Base-by-base conservation (phyloP, 1,284 basidiomycete genomes). In the Papiliotrema flavescens region DNA sequence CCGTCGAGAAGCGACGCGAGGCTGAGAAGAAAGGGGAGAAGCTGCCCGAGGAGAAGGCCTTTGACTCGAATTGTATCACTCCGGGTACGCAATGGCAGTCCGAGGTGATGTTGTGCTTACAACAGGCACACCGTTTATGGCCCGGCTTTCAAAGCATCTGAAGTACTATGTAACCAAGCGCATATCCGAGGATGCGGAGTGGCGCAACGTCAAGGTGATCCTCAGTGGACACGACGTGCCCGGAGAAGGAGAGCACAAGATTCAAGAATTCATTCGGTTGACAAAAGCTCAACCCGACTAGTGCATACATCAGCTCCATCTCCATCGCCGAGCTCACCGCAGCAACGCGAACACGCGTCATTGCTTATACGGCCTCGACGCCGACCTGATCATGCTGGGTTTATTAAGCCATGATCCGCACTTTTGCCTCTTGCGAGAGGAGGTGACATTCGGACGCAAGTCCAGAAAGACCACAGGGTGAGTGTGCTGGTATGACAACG, bases 171-270 rank as follows among this genome's bases (percentile, higher is more conserved):
- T 99, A 57, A 91, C 92, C 76, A 96, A 96, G 83, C 94, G 96
- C 80, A 94, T 97, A 28, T 85, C 87, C 0, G 94, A 97, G 71
- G 93, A 97, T 71, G 85, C 93, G 13, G 87, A 91, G 71, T 99
- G 96, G 96, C 81, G 89, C 58, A 83, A 87, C 55, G 86, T 98
- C 44, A 82, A 92, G 67, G 93, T 98, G 46, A 90, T 99, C 48
- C 80, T 99, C 43, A 96, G 92, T 37, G 96, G 95, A n/a, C 94
- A 98, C 74, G 94, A 98, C 66, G 91, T 96, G 3, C 95, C 95
- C 0, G 96, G 96, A 61, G 96, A 99, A 76, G 96, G 96, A 60
- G 96, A 99, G 75, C 96, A 99, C 83, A 99, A 99, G 82, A 95
- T 99, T 67, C 98, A 98, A 89, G 96, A 98, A 75, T 98, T 95